A percentile compares a stretch with the other conserved stretches of the same genome.
Evolutionary conservation across 768 basidiomycete species (phyloP).

Genomic region (Tylopilus subfusipes): DNA sequence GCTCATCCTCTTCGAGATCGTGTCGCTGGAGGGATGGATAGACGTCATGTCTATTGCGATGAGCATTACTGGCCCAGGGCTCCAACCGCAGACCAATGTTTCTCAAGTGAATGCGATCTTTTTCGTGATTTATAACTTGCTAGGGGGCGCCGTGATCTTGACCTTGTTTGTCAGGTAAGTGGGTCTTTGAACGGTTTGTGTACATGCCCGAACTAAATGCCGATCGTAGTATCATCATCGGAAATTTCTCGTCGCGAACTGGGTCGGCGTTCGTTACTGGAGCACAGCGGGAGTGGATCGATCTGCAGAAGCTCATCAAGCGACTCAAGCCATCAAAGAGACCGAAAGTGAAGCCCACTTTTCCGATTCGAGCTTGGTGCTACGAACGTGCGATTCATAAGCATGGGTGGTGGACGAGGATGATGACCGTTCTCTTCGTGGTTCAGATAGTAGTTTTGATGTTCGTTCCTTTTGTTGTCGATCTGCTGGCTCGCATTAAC

Average conservation of each 20-base stretch:
- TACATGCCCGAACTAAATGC: slow-evolving; percentile 7
- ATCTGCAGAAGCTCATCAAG: slow-evolving; percentile 82
- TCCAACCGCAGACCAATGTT: slow-evolving; percentile 69
- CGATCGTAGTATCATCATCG: slow-evolving; percentile 81
- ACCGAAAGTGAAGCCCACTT: slow-evolving; percentile 59
- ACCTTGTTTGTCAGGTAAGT: slow-evolving; percentile 86
- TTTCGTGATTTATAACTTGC: slow-evolving; percentile 85
- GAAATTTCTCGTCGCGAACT: slow-evolving; percentile 84
- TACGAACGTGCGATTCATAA: slow-evolving; percentile 88
- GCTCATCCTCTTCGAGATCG: slow-evolving; percentile 93
- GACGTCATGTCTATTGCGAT: slow-evolving; percentile 84
- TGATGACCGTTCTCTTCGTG: slow-evolving; percentile 75
- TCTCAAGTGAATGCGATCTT: slow-evolving; percentile 85
- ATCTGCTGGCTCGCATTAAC: background rate
- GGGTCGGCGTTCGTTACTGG: slow-evolving; percentile 83
- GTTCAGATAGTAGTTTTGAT: slow-evolving; percentile 81
- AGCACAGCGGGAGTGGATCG: slow-evolving; percentile 91
- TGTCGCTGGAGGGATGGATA: slow-evolving; percentile 96
- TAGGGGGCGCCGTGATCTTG: slow-evolving; percentile 86
- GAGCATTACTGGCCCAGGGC: slow-evolving; percentile 64
- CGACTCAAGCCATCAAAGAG: slow-evolving; percentile 84
- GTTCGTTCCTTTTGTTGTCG: slow-evolving; percentile 41
- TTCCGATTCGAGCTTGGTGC: slow-evolving; percentile 72
- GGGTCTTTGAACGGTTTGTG: background rate
- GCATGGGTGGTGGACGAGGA: slow-evolving; percentile 88